phyloP scores from a whole-genome alignment of 2,329 filamentous ascomycete genomes.

The Pseudogymnoascus sp. region DNA sequence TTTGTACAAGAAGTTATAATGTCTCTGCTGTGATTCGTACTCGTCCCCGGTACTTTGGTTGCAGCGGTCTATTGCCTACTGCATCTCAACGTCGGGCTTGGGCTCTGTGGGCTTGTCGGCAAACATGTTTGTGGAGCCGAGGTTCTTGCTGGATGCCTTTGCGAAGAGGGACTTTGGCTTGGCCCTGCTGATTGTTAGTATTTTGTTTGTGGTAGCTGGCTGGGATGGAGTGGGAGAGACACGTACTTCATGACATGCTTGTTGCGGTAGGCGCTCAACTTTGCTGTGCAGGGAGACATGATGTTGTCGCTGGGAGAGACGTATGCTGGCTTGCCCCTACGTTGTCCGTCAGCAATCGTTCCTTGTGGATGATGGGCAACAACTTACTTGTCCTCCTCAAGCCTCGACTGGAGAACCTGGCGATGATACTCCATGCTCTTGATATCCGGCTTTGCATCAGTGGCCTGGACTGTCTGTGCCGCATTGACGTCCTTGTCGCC shows the following conservation, averaged over 20 bases:
- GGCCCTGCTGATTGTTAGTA: conserved; percentile 37
- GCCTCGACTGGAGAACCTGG: conserved; percentile 65
- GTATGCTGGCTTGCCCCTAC: conserved; percentile 40
- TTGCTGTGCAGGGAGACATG: conserved; percentile 79
- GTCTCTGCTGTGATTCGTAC: neutral
- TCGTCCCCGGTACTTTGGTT: neutral
- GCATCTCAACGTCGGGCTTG: conserved; percentile 6
- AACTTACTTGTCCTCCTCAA: conserved; percentile 58
- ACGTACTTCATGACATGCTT: conserved; percentile 73
- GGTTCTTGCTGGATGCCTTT: conserved; percentile 57
- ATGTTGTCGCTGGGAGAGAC: conserved; percentile 83
- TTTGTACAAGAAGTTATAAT: conserved; percentile 8
- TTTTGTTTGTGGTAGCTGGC: neutral
- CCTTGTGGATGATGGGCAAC: conserved; percentile 20
- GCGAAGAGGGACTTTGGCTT: conserved; percentile 65
- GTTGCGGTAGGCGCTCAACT: conserved; percentile 72
- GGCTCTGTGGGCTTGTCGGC: conserved; percentile 10
- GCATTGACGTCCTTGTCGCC: conserved; percentile 59
- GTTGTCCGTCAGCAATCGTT: conserved; percentile 4
- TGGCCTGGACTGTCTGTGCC: conserved; percentile 22
- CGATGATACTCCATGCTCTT: conserved; percentile 74
- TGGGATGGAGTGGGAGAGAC: neutral
- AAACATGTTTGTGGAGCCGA: conserved; percentile 24
- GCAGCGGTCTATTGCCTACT: neutral
- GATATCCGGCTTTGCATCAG: conserved; percentile 37